These are phyloP conservation scores for Alternaria panax DNA, from an alignment of 2,329 filamentous ascomycete species.

Conservation along the genomic window DNA sequence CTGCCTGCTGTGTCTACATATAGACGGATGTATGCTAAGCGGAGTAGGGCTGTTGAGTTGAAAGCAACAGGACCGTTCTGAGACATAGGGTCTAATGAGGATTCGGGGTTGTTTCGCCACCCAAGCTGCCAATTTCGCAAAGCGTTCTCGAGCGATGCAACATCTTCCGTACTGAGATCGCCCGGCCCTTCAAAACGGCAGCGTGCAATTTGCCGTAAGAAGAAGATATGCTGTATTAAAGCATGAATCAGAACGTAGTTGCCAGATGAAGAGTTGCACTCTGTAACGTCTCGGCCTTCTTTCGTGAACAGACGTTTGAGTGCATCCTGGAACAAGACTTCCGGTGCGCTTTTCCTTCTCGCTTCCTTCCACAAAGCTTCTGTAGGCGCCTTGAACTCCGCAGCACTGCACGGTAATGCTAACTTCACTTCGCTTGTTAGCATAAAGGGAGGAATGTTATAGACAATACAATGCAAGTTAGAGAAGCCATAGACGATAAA, in stretches of 20 bases:
- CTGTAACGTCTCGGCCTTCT: slow-evolving; percentile 41
- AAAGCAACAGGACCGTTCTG: slow-evolving; percentile 69
- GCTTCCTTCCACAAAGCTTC: slow-evolving; percentile 58
- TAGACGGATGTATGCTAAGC: slow-evolving; percentile 69
- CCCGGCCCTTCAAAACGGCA: slow-evolving; percentile 44
- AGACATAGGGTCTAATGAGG: slow-evolving; percentile 59
- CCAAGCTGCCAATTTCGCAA: slow-evolving; percentile 52
- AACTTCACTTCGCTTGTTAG: slow-evolving; percentile 63
- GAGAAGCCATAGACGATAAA: slow-evolving; percentile 65
- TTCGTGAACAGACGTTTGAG: slow-evolving; percentile 45
- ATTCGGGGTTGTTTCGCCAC: slow-evolving; percentile 52
- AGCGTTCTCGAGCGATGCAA: slow-evolving; percentile 54
- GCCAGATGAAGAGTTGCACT: slow-evolving; percentile 53
- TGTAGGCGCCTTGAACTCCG: slow-evolving; percentile 63
- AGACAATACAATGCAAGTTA: slow-evolving; percentile 68
- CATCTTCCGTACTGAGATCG: slow-evolving; percentile 50
- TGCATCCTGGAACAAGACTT: slow-evolving; percentile 44
- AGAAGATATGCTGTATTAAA: slow-evolving; percentile 74
- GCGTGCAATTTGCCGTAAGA: slow-evolving; percentile 64
- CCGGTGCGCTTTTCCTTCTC: slow-evolving; percentile 30
- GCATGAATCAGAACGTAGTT: slow-evolving; percentile 77
- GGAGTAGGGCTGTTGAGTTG: slow-evolving; percentile 68
- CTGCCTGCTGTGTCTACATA: slow-evolving; percentile 71
- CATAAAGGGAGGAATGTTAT: slow-evolving; percentile 66
- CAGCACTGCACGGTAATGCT: slow-evolving; percentile 62